phyloP scores from a whole-genome alignment of 495 filamentous ascomycete genomes.

The Penicillium steckii region DNA sequence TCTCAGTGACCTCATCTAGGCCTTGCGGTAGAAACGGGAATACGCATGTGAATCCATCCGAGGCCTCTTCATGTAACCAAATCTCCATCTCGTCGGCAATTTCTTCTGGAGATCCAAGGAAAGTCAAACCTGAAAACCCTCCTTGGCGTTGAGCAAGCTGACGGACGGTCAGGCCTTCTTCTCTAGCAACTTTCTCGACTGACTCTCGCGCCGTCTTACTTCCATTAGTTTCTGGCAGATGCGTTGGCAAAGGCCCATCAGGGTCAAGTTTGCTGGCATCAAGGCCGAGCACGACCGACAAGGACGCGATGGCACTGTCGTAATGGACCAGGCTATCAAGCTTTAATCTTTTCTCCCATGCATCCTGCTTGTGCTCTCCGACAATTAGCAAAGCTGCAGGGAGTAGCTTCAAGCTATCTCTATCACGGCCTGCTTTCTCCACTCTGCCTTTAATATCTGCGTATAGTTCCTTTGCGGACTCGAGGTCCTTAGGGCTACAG shows the following conservation, averaged over 20 bases:
- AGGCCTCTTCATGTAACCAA: constrained; percentile 47
- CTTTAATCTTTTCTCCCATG: constrained; percentile 45
- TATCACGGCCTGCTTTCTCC: constrained; percentile 39
- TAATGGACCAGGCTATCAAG: constrained; percentile 55
- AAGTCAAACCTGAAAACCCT: constrained; percentile 50
- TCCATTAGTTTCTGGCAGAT: constrained; percentile 52
- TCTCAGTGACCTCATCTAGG: constrained; percentile 47
- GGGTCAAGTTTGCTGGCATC: constrained; percentile 50
- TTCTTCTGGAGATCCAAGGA: constrained; percentile 48
- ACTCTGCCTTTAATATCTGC: constrained; percentile 50
- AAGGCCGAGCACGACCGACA: constrained; percentile 46
- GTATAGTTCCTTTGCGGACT: constrained; percentile 49
- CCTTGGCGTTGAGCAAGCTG: constrained; percentile 52
- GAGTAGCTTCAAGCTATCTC: constrained; percentile 50
- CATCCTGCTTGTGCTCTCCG: constrained; percentile 43
- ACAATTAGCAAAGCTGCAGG: constrained; percentile 52
- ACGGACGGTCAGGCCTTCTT: constrained; percentile 46
- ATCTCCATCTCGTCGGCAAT: constrained; percentile 50
- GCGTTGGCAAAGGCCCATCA: constrained; percentile 45
- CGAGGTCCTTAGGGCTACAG: constrained; percentile 39
- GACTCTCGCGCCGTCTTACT: constrained; percentile 49
- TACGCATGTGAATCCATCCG: constrained; percentile 48
- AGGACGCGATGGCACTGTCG: constrained; percentile 54
- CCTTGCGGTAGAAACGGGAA: constrained; percentile 53
- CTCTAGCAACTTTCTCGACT: constrained; percentile 40